Conservation (phyloP, 148 eudicot species). For the Dysphania ambrosioides region DNA sequence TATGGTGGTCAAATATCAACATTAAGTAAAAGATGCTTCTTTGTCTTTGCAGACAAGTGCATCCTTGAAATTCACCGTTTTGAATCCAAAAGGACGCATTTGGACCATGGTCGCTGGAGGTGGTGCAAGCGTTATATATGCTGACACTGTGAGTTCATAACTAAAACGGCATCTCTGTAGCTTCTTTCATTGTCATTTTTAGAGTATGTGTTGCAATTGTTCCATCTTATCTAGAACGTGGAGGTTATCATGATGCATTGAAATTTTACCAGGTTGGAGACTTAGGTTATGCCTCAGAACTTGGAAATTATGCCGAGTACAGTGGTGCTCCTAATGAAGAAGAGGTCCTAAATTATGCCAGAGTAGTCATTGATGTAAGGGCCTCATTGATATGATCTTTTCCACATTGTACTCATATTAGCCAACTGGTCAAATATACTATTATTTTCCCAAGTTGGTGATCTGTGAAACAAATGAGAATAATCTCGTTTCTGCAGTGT, state of each 20-base stretch:
- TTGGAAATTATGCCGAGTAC: slow-evolving; percentile 85
- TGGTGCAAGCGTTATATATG: slow-evolving; percentile 93
- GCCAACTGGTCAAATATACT: neutral
- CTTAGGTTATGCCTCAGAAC: slow-evolving; percentile 82
- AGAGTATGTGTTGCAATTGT: neutral
- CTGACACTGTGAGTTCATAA: slow-evolving; percentile 62
- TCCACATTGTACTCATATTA: neutral
- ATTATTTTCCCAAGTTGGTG: neutral
- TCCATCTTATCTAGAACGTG: neutral
- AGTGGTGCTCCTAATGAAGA: slow-evolving; percentile 95
- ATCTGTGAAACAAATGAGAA: neutral
- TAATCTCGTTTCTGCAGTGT: slow-evolving; percentile 44
- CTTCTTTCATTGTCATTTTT: neutral
- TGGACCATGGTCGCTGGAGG: slow-evolving; percentile 99
- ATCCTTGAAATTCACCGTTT: slow-evolving; percentile 72
- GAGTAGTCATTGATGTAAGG: slow-evolving; percentile 88
- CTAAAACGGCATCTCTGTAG: neutral
- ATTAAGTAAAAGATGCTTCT: slow-evolving; percentile 1
- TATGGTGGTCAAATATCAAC: neutral
- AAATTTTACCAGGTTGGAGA: slow-evolving; percentile 61
- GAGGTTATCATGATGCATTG: neutral
- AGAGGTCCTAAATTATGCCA: slow-evolving; percentile 77
- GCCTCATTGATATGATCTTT: neutral
- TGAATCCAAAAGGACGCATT: slow-evolving; percentile 84
- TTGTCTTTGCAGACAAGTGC: slow-evolving; percentile 71